phyloP scores from a whole-genome alignment of 768 basidiomycete species.

The Leucocoprinus birnbaumii region DNA sequence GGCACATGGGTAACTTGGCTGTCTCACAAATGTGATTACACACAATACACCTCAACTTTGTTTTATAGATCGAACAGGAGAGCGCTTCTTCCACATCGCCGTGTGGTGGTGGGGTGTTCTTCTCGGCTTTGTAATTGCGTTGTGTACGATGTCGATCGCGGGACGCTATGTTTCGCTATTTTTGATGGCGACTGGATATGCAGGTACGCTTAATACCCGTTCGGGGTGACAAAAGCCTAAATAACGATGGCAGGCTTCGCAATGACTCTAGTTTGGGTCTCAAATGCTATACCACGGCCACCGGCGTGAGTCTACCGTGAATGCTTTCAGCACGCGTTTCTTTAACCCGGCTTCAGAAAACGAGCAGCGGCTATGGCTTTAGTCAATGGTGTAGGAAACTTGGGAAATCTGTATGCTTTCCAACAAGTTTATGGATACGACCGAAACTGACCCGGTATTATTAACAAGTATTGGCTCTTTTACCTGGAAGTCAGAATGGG shows the following conservation, averaged over 20 bases:
- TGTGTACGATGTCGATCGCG: conserved; percentile 42
- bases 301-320: conserved; percentile 22
- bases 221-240: not conserved
- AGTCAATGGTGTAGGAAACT: conserved; percentile 51
- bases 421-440: not conserved
- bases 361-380: conserved; percentile 53
- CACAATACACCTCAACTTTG: not conserved
- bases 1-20: conserved; percentile 36
- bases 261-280: conserved; percentile 54
- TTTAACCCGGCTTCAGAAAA: conserved; percentile 24
- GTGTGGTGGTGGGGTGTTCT: conserved; percentile 56
- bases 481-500: conserved; percentile 55
- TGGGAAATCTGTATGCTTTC: conserved; percentile 47
- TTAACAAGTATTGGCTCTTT: conserved; percentile 48
- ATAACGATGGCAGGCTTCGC: conserved; percentile 28
- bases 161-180: conserved; percentile 59
- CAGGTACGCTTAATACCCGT: not conserved
- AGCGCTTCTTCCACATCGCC: conserved; percentile 56
- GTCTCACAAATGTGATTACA: not conserved
- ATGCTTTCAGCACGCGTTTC: not conserved
- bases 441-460: not conserved
- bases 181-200: conserved; percentile 49
- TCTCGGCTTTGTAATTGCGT: conserved; percentile 52
- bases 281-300: conserved; percentile 55
- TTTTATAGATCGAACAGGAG: conserved; percentile 45